phyloP scores from a whole-genome alignment of 805 yeast genomes.

The Hyphopichia homilentoma region DNA sequence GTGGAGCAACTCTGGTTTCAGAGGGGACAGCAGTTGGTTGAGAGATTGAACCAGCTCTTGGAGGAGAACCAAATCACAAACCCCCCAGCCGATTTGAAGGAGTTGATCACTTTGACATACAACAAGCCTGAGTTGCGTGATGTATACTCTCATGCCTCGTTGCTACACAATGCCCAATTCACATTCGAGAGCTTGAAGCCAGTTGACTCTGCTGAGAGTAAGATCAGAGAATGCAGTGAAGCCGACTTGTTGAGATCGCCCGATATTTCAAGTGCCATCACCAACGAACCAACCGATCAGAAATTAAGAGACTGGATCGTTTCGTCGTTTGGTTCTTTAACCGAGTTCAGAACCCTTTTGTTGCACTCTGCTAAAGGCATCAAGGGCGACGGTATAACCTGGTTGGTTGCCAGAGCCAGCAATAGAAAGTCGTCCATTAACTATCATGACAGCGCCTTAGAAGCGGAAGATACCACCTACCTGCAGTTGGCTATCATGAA shows the following conservation, averaged over 20 bases:
- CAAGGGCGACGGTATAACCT: constrained; percentile 87
- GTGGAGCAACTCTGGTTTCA: constrained; percentile 36
- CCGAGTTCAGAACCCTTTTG: constrained; percentile 70
- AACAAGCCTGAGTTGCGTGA: constrained; percentile 43
- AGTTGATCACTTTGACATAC: constrained; percentile 39
- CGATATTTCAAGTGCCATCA: constrained; percentile 24
- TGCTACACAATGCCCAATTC: constrained; percentile 47
- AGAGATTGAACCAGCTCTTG: constrained; percentile 31
- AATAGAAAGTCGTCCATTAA: constrained; percentile 20
- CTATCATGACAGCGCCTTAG: too few relatives aligned
- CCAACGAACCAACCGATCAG: constrained; percentile 30
- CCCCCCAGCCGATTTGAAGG: constrained; percentile 22
- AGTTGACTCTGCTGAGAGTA: constrained; percentile 11
- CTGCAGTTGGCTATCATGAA: constrained; percentile 57
- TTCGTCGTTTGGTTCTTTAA: constrained; percentile 69
- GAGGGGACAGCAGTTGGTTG: constrained; percentile 32
- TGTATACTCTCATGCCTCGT: constrained; percentile 43
- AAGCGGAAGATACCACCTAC: constrained; percentile 12
- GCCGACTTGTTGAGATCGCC: constrained; percentile 46
- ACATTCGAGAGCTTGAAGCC: constrained; percentile 43
- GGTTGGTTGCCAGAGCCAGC: constrained; percentile 69
- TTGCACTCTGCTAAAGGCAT: constrained; percentile 65
- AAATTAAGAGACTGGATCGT: constrained; percentile 46
- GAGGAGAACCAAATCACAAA: constrained; percentile 23
- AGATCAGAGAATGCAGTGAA: constrained; percentile 16